phyloP scores from a whole-genome alignment of 352 stramenopile species.

The Phytophthora ohioensis region DNA sequence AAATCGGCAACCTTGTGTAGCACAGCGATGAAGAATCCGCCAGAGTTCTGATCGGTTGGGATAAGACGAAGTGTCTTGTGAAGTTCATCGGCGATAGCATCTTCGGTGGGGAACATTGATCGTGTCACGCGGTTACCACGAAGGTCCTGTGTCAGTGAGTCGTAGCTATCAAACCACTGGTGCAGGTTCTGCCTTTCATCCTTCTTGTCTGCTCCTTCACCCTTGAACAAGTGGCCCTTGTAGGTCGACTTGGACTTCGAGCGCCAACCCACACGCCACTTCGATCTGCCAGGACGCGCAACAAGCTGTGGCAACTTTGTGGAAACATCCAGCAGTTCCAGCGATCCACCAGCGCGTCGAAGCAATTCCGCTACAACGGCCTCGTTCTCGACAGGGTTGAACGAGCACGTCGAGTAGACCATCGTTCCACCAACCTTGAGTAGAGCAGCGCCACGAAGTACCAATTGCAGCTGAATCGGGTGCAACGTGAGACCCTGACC shows the following conservation, averaged over 20 bases:
- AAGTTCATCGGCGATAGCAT: constrained; percentile 55
- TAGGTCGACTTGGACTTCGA: constrained; percentile 89
- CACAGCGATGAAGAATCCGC: constrained; percentile 99
- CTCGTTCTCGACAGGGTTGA: constrained; percentile 99
- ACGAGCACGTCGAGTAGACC: constrained; percentile 97
- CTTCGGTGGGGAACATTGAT: constrained; percentile 88
- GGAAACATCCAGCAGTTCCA: constrained; percentile 93
- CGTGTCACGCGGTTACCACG: constrained; percentile 69
- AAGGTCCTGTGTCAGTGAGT: constrained; percentile 65
- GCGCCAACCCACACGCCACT: constrained; percentile 85
- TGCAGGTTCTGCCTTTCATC: constrained; percentile 47
- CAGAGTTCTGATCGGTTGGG: constrained; percentile 98
- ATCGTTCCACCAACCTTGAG: constrained; percentile 92
- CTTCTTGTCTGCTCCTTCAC: constrained; percentile 12
- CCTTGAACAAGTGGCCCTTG: constrained; percentile 81
- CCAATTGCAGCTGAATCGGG: constrained; percentile 93
- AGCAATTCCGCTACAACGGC: constrained; percentile 97
- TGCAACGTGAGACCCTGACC: constrained; percentile 93
- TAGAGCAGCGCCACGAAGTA: constrained; percentile 90
- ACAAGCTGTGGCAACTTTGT: constrained; percentile 65
- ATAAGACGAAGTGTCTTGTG: constrained; percentile 95
- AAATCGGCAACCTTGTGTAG: constrained; percentile 87
- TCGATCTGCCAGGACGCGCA: constrained; percentile 56
- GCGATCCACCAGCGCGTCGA: constrained; percentile 78
- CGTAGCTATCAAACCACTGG: constrained; percentile 81